These are phyloP conservation scores for Pythium apleroticum DNA, from an alignment of 352 stramenopile species.

Conservation along the genomic window DNA sequence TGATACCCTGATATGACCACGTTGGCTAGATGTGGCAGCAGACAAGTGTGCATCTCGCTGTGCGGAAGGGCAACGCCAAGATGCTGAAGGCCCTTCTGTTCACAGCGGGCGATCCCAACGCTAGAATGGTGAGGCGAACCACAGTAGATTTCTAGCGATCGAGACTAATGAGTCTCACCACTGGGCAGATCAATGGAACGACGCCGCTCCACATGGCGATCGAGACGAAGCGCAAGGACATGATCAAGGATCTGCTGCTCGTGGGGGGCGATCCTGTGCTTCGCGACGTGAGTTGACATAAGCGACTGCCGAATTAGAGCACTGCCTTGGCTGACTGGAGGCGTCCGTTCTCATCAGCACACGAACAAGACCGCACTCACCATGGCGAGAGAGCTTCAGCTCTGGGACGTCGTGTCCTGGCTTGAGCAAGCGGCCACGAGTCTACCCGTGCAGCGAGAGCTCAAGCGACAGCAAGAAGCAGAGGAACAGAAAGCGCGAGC, in stretches of 20 bases:
- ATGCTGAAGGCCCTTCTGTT: conserved; percentile 61
- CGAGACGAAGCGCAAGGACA: conserved; percentile 45
- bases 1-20: not conserved
- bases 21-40: conserved; percentile 50
- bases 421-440: conserved; percentile 42
- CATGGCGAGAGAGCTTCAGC: conserved; percentile 28
- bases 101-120: conserved; percentile 41
- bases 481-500: conserved; percentile 10
- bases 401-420: conserved; percentile 31
- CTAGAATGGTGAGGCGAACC: conserved; percentile 46
- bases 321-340: not conserved
- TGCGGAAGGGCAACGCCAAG: conserved; percentile 50
- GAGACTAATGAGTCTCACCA: not conserved
- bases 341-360: conserved; percentile 25
- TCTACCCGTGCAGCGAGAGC: conserved; percentile 26
- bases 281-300: conserved; percentile 38
- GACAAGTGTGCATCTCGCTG: conserved; percentile 59
- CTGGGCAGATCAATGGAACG: conserved; percentile 53
- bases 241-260: conserved; percentile 59
- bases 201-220: conserved; percentile 62
- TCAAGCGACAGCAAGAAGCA: conserved; percentile 24
- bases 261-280: conserved; percentile 56
- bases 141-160: no score
- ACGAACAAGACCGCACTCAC: conserved; percentile 52
- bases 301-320: not conserved